Evolutionary conservation across 2,329 filamentous ascomycete species (phyloP).

Genomic region (Alternaria ethzedia): DNA sequence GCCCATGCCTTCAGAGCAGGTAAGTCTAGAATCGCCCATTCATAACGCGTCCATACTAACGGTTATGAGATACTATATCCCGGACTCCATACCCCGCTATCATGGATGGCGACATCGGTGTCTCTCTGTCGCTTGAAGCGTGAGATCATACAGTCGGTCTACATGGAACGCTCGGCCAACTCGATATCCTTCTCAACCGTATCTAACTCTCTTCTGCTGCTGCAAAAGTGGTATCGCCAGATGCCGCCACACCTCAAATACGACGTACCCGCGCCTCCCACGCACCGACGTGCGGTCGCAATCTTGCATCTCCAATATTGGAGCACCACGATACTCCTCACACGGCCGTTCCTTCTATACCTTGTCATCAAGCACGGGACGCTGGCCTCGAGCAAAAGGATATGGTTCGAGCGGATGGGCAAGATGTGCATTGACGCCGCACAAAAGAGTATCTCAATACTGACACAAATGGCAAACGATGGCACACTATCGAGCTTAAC

Average conservation of each 20-base stretch:
- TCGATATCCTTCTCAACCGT: slow-evolving; percentile 45
- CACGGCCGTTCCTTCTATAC: slow-evolving; percentile 44
- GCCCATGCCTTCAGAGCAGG: slow-evolving; percentile 42
- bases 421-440: slow-evolving; percentile 44
- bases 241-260: slow-evolving; percentile 43
- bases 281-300: slow-evolving; percentile 43
- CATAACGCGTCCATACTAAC: slow-evolving; percentile 1
- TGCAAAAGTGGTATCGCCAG: slow-evolving; percentile 42
- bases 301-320: slow-evolving; percentile 46
- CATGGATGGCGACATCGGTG: slow-evolving; percentile 40
- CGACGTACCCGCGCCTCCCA: slow-evolving; percentile 38
- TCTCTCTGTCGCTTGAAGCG: slow-evolving; percentile 42
- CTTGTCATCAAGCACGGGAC: slow-evolving; percentile 37
- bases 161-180: slow-evolving; percentile 39
- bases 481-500: slow-evolving; percentile 40
- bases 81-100: slow-evolving; percentile 43
- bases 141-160: slow-evolving; percentile 43
- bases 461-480: slow-evolving; percentile 37
- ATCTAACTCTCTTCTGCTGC: slow-evolving; percentile 37
- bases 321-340: slow-evolving; percentile 43
- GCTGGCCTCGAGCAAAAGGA: slow-evolving; percentile 34
- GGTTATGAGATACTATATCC: slow-evolving; percentile 36
- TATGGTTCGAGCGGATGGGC: slow-evolving; percentile 44
- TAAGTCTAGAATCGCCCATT: slow-evolving; percentile 6
- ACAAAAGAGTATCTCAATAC: slow-evolving; percentile 34